Conservation (phyloP, 306 rosid species). For the Prosopis cineraria region DNA sequence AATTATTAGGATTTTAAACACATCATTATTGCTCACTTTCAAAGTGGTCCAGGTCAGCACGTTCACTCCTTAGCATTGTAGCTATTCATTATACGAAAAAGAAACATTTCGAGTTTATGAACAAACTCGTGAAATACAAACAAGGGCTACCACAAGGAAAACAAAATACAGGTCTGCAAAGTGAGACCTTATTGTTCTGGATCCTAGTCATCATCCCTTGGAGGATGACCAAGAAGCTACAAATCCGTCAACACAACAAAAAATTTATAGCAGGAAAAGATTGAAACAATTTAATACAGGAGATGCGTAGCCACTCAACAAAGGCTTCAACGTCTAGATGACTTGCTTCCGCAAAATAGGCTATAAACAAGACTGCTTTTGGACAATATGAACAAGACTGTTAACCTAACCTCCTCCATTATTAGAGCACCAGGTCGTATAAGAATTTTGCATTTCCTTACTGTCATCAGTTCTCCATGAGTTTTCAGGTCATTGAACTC, state of each 20-base stretch:
- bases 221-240: conserved; percentile 37
- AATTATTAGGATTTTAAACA: neutral
- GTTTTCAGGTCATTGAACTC: conserved; percentile 29
- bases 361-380: conserved; percentile 28
- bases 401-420: conserved; percentile 23
- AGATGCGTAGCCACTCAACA: conserved; percentile 39
- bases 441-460: conserved; percentile 45
- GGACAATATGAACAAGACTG: conserved; percentile 19
- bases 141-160: conserved; percentile 26
- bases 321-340: conserved; percentile 39
- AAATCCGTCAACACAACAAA: conserved; percentile 35
- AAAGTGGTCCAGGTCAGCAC: neutral
- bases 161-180: conserved; percentile 38
- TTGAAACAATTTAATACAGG: conserved; percentile 33
- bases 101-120: conserved; percentile 6
- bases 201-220: conserved; percentile 37
- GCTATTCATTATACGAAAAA: conserved; percentile 21
- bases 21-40: neutral
- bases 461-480: conserved; percentile 35
- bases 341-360: conserved; percentile 44
- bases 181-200: conserved; percentile 40
- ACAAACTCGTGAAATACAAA: conserved; percentile 23
- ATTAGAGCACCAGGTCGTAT: conserved; percentile 29
- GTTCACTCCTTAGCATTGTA: conserved; percentile 7
- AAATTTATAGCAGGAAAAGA: conserved; percentile 37